Evolutionary conservation across 306 rosid genomes (phyloP), one percentile per base, ranked within the genome.

Genomic region (Medicago ruthenica): DNA sequence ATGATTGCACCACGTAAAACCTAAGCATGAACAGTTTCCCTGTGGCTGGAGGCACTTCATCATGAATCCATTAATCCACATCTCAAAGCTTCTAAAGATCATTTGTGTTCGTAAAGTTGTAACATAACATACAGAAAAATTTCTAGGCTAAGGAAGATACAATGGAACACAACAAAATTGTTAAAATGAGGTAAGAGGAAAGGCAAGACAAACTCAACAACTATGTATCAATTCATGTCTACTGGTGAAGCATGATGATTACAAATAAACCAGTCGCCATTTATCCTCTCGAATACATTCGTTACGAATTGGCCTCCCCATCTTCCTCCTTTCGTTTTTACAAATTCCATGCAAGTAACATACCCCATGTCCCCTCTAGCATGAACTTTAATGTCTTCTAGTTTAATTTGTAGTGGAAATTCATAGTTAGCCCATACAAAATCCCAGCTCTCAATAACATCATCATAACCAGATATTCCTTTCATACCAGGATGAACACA

Each of bases 291-390:
- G 8, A 94, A 94, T 79, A 89, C 86, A 75, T 94, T 94, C 14
- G 98, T 94, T 45, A 87, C 96, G 71, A 88, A 89, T 80, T 93
- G 98, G 31, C 91, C 97, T 54, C 97, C 96, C 98, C 98, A 93
- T 81, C 86, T 88, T 41, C 97, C 84, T 71, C 98, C 96, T 76
- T 88, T 88, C 6, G 98, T 86, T 84, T 86, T 90, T 13, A 95
- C 97, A 75, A 90, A 89, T 73, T 95, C 98, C 83, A 92, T 83
- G 82, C 98, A 95, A 2, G 95, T 90, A 76, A 92, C 91, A 82
- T 81, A 95, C 22, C 96, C 98, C 58, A 90, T 70, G 58, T 90
- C 95, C 67, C 93, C 97, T 82, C 82, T 87, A 74, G 80, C 96
- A 82, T 89, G 86, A 73, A 86, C 93, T 57, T 85, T 85, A 51